Evolutionary conservation across 192 early-diverging fungal genomes (phyloP), one percentile per base, ranked within the genome.

Genomic region (Linnemannia exigua): DNA sequence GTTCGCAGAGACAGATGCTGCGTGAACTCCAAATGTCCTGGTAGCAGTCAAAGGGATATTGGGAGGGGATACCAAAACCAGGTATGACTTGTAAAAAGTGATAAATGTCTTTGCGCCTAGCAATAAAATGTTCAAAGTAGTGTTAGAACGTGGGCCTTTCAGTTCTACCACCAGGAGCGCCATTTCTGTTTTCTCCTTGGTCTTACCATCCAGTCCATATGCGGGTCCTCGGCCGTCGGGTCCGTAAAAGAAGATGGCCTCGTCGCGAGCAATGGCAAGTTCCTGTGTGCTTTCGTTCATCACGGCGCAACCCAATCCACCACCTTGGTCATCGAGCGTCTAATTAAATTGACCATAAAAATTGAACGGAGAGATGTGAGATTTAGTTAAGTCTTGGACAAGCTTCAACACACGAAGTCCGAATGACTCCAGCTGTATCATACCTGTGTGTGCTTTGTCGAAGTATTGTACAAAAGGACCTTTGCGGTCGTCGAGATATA

Each of bases 241-340:
- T 63, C 93, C 96, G 85, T 98, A 99, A 66, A 97, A 96, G 85
- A 96, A 98, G 5, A 99, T 94, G 15, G 96, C 95, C 79, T 98
- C 97, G 68, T 96, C 94, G n/a, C 96, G 88, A 22, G 94, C 97
- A 44, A 98, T 90, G 44, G 96, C 93, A 81, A 98, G 94, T 70
- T 97, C 96, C 72, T 94, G 93, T 12, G 88, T 79, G 33, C 74
- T 68, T 20, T 97, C 94, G 51, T 91, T 95, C 88, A 93, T 90
- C 7, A 95, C 89, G 22, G 95, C 92, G 79, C 94, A 96, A 16
- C 93, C 94, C 5, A 95, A 85, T 33, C 95, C 94, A 19, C 89
- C 92, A 1, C 97, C 97, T 79, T 95, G 94, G 70, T 97, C 95
- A 70, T 97, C 97, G 3, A 99, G 89, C 16, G 91, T 89, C 84